phyloP scores from a whole-genome alignment of 305 asterid species.

The Striga hermonthica region DNA sequence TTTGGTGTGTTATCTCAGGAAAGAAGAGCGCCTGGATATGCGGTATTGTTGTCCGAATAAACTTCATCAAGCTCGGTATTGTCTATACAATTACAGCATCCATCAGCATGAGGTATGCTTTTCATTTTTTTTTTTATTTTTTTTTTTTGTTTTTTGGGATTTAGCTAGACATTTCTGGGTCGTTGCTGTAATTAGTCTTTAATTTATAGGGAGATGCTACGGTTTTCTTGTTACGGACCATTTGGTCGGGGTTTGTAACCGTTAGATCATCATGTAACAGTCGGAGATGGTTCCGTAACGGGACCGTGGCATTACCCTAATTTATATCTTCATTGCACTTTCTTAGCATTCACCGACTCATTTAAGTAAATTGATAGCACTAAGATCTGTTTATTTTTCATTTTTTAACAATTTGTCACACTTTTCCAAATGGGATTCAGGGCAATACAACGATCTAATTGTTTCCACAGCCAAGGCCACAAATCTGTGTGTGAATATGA shows the following conservation, averaged over 20 bases:
- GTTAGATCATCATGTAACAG: no score
- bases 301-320: no score
- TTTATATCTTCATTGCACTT: not conserved
- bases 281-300: no score
- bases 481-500: conserved; percentile 46
- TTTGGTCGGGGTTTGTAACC: not conserved
- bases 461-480: conserved; percentile 66
- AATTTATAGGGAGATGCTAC: no score
- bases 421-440: conserved; percentile 39
- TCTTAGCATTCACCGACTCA: not conserved
- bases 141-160: no score
- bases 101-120: conserved; percentile 58
- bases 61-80: conserved; percentile 60
- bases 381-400: no score
- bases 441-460: conserved; percentile 66
- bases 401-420: not conserved
- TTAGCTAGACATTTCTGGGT: not conserved
- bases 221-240: no score
- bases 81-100: conserved; percentile 71
- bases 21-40: conserved; percentile 51
- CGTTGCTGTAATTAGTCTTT: not conserved
- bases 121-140: no score
- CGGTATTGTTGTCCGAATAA: conserved; percentile 49
- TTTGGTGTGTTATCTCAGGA: conserved; percentile 44
- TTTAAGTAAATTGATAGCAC: no score